Evolutionary conservation across 2,329 filamentous ascomycete species (phyloP).

Genomic region (Beauveria scarabaeidicola): DNA sequence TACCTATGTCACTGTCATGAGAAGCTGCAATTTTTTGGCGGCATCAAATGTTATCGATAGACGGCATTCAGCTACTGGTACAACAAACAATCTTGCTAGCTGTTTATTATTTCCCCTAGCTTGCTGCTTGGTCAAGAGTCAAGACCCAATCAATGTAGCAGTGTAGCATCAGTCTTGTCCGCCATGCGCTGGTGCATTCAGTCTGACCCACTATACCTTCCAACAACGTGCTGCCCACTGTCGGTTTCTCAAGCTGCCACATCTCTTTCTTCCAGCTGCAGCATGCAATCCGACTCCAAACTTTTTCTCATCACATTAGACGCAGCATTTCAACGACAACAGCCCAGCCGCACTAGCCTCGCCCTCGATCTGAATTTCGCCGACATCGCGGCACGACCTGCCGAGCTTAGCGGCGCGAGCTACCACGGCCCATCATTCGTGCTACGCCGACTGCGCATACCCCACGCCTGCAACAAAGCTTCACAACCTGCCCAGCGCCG

Average conservation of each 20-base stretch:
- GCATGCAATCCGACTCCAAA: not conserved
- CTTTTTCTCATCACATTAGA: not conserved
- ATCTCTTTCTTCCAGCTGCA: not conserved
- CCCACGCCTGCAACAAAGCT: constrained; percentile 8
- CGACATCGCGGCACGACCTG: not conserved
- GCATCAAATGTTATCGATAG: not conserved
- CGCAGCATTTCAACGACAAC: not conserved
- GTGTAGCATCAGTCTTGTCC: not conserved
- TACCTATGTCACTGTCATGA: constrained; percentile 1
- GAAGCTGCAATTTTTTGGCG: constrained; percentile 3
- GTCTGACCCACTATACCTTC: not conserved
- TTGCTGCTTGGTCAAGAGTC: not conserved
- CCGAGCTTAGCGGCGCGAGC: not conserved
- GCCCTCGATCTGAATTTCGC: not conserved
- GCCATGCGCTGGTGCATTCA: not conserved
- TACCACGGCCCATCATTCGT: constrained; percentile 1
- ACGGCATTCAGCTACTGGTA: not conserved
- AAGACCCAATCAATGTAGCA: not conserved
- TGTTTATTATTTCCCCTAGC: not conserved
- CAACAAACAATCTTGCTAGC: not conserved
- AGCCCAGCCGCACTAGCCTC: not conserved
- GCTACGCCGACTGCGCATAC: not conserved
- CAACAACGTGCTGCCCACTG: constrained; percentile 3
- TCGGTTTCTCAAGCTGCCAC: constrained; percentile 5
- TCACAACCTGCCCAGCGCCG: not conserved